phyloP scores from a whole-genome alignment of 139 green algal species.

The Ulvella scutata region DNA sequence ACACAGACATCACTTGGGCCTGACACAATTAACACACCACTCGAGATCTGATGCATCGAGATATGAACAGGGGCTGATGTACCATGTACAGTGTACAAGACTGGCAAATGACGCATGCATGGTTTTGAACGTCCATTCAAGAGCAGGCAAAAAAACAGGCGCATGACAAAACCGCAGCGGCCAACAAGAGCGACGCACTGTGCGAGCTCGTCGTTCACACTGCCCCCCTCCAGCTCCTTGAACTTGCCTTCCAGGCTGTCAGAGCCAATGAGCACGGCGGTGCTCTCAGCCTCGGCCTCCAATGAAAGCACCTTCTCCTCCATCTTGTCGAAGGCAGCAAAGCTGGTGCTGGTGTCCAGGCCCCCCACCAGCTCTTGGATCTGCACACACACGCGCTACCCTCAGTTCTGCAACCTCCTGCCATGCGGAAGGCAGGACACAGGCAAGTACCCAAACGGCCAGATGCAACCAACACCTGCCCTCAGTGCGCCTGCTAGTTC shows the following conservation, averaged over 20 bases:
- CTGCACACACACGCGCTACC: too few relatives aligned
- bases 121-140: background rate
- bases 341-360: constrained; percentile 69
- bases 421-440: too few relatives aligned
- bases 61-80: too few relatives aligned
- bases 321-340: constrained; percentile 94
- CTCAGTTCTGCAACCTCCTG: too few relatives aligned
- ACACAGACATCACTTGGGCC: too few relatives aligned
- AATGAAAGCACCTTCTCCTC: constrained; percentile 94
- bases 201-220: constrained; percentile 18
- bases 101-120: background rate
- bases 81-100: too few relatives aligned
- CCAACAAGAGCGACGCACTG: too few relatives aligned
- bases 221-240: constrained; percentile 16
- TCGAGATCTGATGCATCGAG: too few relatives aligned
- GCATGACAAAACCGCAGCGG: background rate
- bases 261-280: constrained; percentile 12
- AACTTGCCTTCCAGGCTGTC: constrained; percentile 25
- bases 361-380: constrained; percentile 33
- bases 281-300: constrained; percentile 75
- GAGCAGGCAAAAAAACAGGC: background rate
- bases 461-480: too few relatives aligned
- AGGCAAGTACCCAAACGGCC: too few relatives aligned
- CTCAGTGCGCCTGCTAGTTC: too few relatives aligned
- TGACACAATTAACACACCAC: too few relatives aligned